These are phyloP conservation scores for Glycine latifolia DNA, from an alignment of 306 rosid species.

Conservation along the genomic window DNA sequence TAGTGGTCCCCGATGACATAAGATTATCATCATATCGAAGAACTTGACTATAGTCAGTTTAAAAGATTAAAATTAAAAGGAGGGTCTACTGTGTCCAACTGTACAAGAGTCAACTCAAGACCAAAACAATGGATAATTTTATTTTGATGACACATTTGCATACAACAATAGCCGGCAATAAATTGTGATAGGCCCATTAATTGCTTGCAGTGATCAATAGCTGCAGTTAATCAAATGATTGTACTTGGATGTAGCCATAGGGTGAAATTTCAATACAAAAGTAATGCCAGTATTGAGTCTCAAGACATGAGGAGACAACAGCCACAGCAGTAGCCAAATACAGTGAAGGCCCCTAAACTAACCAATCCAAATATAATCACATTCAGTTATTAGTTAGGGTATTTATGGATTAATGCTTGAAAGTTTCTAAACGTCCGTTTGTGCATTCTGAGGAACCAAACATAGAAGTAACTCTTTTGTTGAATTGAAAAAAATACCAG, in stretches of 20 bases:
- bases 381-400: no score
- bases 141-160: constrained; percentile 20
- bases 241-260: not conserved
- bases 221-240: constrained; percentile 4
- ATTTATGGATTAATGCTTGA: no score
- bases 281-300: no score
- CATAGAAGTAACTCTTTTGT: no score
- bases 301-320: no score
- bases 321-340: no score
- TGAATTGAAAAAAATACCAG: no score
- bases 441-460: no score
- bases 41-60: constrained; percentile 29
- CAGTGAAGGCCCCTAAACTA: no score
- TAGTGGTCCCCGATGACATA: constrained; percentile 28
- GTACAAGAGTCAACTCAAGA: constrained; percentile 23
- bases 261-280: no score
- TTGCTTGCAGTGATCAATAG: constrained; percentile 21
- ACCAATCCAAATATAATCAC: no score
- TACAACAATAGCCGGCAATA: not conserved
- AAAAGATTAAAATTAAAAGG: not conserved
- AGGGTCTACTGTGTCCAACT: not conserved
- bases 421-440: no score
- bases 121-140: constrained; percentile 29
- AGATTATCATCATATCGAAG: not conserved
- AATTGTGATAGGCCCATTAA: not conserved